phyloP scores from a whole-genome alignment of 2,329 filamentous ascomycete genomes.

The Metarhizium robertsii region DNA sequence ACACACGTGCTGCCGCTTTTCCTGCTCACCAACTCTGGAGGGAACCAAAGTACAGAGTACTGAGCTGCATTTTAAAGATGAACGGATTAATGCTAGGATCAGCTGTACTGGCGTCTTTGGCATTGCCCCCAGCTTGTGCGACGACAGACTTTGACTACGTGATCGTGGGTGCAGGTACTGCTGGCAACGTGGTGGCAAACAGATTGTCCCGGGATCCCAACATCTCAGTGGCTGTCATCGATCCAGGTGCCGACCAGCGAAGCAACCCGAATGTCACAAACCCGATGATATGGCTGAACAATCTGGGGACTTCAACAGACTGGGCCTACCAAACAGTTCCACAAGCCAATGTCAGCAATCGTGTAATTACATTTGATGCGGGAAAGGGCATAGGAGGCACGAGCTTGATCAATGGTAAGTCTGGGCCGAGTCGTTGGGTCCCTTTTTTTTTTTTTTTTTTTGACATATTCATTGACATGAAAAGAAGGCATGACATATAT shows the following conservation, averaged over 20 bases:
- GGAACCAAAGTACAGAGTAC: background rate
- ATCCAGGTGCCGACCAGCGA: conserved; percentile 26
- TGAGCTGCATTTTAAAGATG: background rate
- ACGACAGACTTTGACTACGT: conserved; percentile 21
- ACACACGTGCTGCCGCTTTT: background rate
- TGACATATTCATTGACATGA: background rate
- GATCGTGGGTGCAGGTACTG: conserved; percentile 28
- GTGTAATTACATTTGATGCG: conserved; percentile 21
- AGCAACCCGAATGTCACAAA: conserved; percentile 23
- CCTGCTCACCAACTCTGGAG: background rate
- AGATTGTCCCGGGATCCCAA: conserved; percentile 23
- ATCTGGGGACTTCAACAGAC: conserved; percentile 21
- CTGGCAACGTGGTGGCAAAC: conserved; percentile 27
- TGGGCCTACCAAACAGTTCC: conserved; percentile 24
- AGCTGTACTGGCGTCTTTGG: background rate
- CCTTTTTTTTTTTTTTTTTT: too few relatives aligned
- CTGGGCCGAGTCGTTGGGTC: background rate
- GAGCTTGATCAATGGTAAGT: conserved; percentile 29
- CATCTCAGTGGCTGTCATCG: conserved; percentile 25
- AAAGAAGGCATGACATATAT: conserved; percentile 34
- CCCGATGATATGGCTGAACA: conserved; percentile 14
- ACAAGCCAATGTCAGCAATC: conserved; percentile 21
- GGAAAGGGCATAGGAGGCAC: conserved; percentile 31
- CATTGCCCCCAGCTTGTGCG: background rate
- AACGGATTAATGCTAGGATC: background rate